Evolutionary conservation across 2,329 filamentous ascomycete genomes (phyloP).

Genomic region (Ascochyta fabae): DNA sequence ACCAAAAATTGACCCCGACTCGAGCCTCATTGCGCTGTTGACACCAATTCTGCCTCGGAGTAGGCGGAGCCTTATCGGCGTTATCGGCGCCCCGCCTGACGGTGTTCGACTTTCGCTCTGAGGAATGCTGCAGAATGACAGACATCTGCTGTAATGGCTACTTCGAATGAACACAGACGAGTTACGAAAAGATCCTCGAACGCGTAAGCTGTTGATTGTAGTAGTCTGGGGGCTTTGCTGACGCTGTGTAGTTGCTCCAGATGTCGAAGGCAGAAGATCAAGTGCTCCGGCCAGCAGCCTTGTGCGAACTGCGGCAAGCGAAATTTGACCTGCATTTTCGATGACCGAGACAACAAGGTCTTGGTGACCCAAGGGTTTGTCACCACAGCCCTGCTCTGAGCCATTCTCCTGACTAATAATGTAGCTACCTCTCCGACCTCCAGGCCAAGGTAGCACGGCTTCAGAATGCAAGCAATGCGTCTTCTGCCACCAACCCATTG

Average conservation of each 20-base stretch:
- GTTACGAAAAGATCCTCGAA: conserved; percentile 37
- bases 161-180: conserved; percentile 29
- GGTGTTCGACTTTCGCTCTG: not conserved
- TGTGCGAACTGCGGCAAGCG: conserved; percentile 39
- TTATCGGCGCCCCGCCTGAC: conserved; percentile 12
- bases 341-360: conserved; percentile 44
- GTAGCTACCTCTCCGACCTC: conserved; percentile 38
- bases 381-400: not conserved
- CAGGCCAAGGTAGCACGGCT: conserved; percentile 31
- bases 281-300: conserved; percentile 42
- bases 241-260: conserved; percentile 30
- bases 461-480: conserved; percentile 13
- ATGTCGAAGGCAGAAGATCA: conserved; percentile 42
- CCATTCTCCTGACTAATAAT: not conserved
- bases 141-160: conserved; percentile 23
- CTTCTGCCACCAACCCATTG: not conserved
- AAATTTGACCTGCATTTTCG: conserved; percentile 35
- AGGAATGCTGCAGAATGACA: conserved; percentile 6
- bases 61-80: conserved; percentile 9
- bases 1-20: not conserved
- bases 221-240: not conserved
- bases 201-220: conserved; percentile 14
- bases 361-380: conserved; percentile 37
- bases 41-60: not conserved
- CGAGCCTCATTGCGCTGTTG: conserved; percentile 1